Evolutionary conservation across 2,329 filamentous ascomycete genomes (phyloP), one percentile per base, ranked within the genome.

Genomic region (Sporothrix mexicana): DNA sequence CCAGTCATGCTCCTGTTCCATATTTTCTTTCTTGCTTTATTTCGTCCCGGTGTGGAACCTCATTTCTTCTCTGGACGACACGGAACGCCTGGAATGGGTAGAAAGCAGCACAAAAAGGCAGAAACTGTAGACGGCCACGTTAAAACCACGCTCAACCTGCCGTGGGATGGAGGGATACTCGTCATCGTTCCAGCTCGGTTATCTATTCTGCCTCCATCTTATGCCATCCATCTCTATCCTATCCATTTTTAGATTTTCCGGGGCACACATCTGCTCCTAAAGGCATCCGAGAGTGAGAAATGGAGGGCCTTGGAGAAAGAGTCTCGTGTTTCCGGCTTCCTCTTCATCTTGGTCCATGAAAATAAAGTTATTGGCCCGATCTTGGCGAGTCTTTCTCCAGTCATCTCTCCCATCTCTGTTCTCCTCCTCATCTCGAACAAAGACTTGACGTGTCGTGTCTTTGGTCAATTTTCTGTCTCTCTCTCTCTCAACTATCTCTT

Each of bases 131-230:
- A 30, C 23, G 23, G 23, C 25, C 30, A 66, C 13, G 12, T 2
- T 55, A 15, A 36, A 9, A 36, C 17, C 17, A 20, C 17, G 8
- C 12, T 62, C 13, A 8, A 25, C 17, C 45, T 55, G 69, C 70
- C 47, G 59, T 17, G 30, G 49, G 70, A 23, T 57, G 36, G 36
- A 59, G 62, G 59, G 17, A 72, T 47, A 12, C 59, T 68, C 70
- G 62, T 72, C 70, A 69, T 69, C 41, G 23, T 36, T 67, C 41
- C 9, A 68, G 70, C 62, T 59, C 41, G 53, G 62, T 62, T 69
- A 72, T 53, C 62, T 68, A 61, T 69, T 61, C 30, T 36, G 30
- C 7, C 30, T 36, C 30, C 30, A 36, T 36, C 30, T 5, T 36
- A 36, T 36, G 30, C 66, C 57, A 67, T 55, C 20, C n/a, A 47